Evolutionary conservation across 2,329 filamentous ascomycete genomes (phyloP).

Genomic region (Mycosphaerella sp.): DNA sequence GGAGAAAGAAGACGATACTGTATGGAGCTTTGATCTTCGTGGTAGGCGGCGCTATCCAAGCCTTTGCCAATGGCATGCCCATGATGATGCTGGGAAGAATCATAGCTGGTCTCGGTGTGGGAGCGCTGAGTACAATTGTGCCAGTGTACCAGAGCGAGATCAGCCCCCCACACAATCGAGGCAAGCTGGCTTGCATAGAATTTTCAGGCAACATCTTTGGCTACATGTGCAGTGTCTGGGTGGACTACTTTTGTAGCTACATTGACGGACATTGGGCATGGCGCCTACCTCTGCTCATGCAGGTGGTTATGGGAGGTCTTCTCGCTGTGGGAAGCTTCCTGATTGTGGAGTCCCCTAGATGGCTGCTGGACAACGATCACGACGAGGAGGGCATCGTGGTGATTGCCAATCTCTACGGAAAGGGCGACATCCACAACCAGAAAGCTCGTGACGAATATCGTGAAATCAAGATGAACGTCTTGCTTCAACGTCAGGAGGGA

Average conservation of each 20-base stretch:
- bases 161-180: conserved; percentile 91
- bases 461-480: conserved; percentile 97
- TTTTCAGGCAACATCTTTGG: conserved; percentile 96
- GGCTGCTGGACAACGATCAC: conserved; percentile 95
- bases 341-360: conserved; percentile 95
- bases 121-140: conserved; percentile 47
- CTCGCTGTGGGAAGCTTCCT: conserved; percentile 80
- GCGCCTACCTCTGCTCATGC: conserved; percentile 83
- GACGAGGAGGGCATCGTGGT: conserved; percentile 98
- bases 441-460: conserved; percentile 94
- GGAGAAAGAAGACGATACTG: conserved; percentile 80
- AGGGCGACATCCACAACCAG: conserved; percentile 86
- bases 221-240: conserved; percentile 95
- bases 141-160: conserved; percentile 51
- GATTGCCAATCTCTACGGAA: conserved; percentile 94
- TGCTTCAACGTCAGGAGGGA: conserved; percentile 88
- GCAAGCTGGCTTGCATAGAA: conserved; percentile 93
- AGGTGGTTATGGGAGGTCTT: conserved; percentile 87
- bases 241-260: conserved; percentile 93
- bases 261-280: conserved; percentile 82
- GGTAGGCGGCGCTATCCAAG: conserved; percentile 76
- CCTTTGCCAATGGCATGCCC: conserved; percentile 71
- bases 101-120: conserved; percentile 47
- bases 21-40: conserved; percentile 89
- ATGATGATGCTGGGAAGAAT: conserved; percentile 66